phyloP scores from a whole-genome alignment of 768 basidiomycete species.

The Boletus rubropictus region DNA sequence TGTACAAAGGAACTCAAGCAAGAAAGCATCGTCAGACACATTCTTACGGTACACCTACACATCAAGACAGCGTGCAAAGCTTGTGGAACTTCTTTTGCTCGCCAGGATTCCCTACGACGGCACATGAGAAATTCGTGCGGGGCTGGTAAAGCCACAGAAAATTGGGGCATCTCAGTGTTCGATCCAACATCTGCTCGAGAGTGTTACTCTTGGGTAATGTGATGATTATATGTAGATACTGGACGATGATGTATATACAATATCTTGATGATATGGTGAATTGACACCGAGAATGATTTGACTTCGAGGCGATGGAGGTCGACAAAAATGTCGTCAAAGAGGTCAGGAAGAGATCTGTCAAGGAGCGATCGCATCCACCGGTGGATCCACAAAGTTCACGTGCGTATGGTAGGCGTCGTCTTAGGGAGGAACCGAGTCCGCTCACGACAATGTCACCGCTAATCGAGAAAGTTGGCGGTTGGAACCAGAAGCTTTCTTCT shows the following conservation, averaged over 20 bases:
- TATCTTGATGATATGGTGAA: constrained; percentile 38
- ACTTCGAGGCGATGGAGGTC: constrained; percentile 86
- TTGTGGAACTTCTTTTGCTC: constrained; percentile 24
- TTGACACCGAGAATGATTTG: constrained; percentile 57
- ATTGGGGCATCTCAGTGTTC: neutral
- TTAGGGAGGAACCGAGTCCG: too few relatives aligned
- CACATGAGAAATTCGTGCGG: constrained; percentile 20
- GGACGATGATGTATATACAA: neutral
- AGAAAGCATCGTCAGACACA: constrained; percentile 24
- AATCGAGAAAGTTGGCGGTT: too few relatives aligned
- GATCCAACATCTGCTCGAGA: neutral
- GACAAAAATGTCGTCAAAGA: constrained; percentile 94
- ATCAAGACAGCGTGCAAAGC: constrained; percentile 5
- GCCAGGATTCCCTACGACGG: constrained; percentile 23
- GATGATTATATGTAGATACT: neutral
- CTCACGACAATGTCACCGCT: too few relatives aligned
- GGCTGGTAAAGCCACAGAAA: neutral
- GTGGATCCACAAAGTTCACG: constrained; percentile 35
- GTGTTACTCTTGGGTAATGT: neutral
- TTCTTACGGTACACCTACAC: constrained; percentile 20
- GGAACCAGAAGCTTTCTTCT: too few relatives aligned
- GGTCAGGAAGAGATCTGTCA: constrained; percentile 64
- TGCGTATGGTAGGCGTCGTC: too few relatives aligned
- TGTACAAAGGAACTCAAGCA: constrained; percentile 21
- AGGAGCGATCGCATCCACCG: constrained; percentile 63